Percentiles rank a stretch among this genome's conserved stretches.
Conservation (phyloP, 192 early-diverging fungal genomes). For the Geosiphon pyriformis region DNA sequence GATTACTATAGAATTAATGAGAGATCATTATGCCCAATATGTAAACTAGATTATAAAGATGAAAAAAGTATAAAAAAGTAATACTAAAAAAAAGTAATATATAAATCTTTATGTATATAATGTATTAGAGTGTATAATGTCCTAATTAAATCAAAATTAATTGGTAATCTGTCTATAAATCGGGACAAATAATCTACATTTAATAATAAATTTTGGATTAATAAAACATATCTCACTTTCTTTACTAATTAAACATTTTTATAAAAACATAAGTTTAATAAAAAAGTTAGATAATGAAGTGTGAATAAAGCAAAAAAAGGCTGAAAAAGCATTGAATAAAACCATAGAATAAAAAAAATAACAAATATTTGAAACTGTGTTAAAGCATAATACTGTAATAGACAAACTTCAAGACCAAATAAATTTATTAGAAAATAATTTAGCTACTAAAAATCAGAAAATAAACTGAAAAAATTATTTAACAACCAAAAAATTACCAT, state of each 20-base stretch:
- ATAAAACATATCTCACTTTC: slow-evolving; percentile 1
- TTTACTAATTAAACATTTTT: not conserved
- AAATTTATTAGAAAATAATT: slow-evolving; percentile 16
- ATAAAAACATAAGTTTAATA: slow-evolving; percentile 6
- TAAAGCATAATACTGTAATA: slow-evolving; percentile 5
- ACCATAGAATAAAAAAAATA: slow-evolving; percentile 1
- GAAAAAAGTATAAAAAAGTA: slow-evolving; percentile 9
- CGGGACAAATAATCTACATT: not conserved
- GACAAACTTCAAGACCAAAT: slow-evolving; percentile 5
- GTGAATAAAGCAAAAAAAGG: slow-evolving; percentile 5
- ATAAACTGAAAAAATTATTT: slow-evolving; percentile 11
- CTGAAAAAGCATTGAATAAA: not conserved
- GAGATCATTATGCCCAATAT: slow-evolving; percentile 10
- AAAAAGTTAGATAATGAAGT: slow-evolving; percentile 12
- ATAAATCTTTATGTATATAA: not conserved
- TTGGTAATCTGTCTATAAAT: slow-evolving; percentile 1
- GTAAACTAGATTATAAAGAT: slow-evolving; percentile 14
- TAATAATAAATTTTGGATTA: not conserved
- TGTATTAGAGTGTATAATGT: not conserved
- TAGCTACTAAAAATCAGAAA: slow-evolving; percentile 4
- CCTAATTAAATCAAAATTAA: slow-evolving; percentile 11
- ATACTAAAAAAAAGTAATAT: not conserved
- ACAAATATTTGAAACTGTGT: slow-evolving; percentile 11
- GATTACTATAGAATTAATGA: slow-evolving; percentile 21
- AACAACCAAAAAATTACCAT: not conserved